Conservation (phyloP, 495 filamentous ascomycete genomes). For the Hapsidospora chrysogenum region DNA sequence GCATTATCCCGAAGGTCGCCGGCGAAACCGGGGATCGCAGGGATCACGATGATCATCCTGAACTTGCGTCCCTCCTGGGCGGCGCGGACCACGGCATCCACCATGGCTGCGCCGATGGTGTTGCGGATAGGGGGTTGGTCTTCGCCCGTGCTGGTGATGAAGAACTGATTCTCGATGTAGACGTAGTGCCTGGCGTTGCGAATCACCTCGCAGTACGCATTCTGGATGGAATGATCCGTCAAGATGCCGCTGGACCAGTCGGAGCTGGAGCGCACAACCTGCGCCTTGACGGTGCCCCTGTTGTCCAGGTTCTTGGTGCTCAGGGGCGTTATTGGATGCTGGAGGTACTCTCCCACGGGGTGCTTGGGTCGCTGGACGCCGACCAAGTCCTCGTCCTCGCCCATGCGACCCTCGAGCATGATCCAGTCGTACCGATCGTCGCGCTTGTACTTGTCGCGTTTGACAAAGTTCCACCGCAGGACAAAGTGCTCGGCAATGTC, state of each 20-base stretch:
- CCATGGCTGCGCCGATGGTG: constrained; percentile 70
- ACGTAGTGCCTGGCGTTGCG: constrained; percentile 74
- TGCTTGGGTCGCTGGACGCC: constrained; percentile 74
- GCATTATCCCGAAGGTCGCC: constrained; percentile 73
- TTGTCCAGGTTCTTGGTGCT: constrained; percentile 26
- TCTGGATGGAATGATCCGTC: constrained; percentile 80
- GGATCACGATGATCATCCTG: constrained; percentile 75
- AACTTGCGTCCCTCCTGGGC: constrained; percentile 79
- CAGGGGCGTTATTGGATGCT: constrained; percentile 59
- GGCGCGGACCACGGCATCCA: constrained; percentile 72
- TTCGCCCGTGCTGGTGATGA: constrained; percentile 87
- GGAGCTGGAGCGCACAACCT: constrained; percentile 69
- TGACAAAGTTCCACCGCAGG: constrained; percentile 89
- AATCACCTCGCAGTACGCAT: constrained; percentile 77
- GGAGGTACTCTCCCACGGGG: constrained; percentile 71
- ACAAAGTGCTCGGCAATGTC: constrained; percentile 96
- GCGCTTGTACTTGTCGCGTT: constrained; percentile 95
- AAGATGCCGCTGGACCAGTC: constrained; percentile 96
- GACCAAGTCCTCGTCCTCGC: constrained; percentile 64
- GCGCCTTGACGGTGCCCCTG: constrained; percentile 58
- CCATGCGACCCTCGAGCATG: constrained; percentile 59
- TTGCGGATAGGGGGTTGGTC: constrained; percentile 76
- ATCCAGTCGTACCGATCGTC: constrained; percentile 68
- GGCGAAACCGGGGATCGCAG: constrained; percentile 83
- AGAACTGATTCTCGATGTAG: constrained; percentile 98